Base-by-base conservation (phyloP, 2,329 filamentous ascomycete species). In the Ceratocystis colombiana region DNA sequence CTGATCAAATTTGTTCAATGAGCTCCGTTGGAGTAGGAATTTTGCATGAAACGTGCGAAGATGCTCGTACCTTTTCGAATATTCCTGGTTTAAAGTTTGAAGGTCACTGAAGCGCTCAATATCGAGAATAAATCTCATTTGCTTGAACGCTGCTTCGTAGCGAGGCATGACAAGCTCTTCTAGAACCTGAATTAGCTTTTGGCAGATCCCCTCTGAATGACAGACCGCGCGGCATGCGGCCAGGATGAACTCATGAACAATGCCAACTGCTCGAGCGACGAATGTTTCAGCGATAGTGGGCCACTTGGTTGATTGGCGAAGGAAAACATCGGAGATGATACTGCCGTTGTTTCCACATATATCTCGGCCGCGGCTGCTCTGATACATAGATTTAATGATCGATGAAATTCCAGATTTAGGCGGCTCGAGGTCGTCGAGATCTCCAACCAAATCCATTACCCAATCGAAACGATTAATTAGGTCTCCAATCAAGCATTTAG, bases 301-400 rank as follows among this genome's bases (percentile, higher is more conserved):
- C 74, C 74, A 76, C 37, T 73, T 73, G 5, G 61, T 46, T 0
- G 74, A 74, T 48, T 76, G 74, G 62, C 75, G 70, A 20, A 61
- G 62, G 64, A 74, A 72, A 0, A 71, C 71, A 28, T 63, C 68
- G 0, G 70, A 65, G 28, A 73, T 64, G 0, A 74, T 50, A 0
- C 64, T 61, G 2, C 66, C 53, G n/a, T 68, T 71, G 62, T 71
- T 71, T 0, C 70, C 69, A 1, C 69, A 67, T 0, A 74, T 70
- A 0, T 74, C 71, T 20, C 70, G 68, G 5, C 71, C 72, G 5
- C 73, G 69, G 10, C 70, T 73, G 2, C 61, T 57, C 5, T 62
- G 17, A 44, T 73, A 71, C 5, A 73, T 63, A 0, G 59, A 44
- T 0, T 61, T 22, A 28, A 75, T 72, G 71, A 72, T 73, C 0